Evolutionary conservation across 306 rosid genomes (phyloP).

Genomic region (Begonia loranthoides): DNA sequence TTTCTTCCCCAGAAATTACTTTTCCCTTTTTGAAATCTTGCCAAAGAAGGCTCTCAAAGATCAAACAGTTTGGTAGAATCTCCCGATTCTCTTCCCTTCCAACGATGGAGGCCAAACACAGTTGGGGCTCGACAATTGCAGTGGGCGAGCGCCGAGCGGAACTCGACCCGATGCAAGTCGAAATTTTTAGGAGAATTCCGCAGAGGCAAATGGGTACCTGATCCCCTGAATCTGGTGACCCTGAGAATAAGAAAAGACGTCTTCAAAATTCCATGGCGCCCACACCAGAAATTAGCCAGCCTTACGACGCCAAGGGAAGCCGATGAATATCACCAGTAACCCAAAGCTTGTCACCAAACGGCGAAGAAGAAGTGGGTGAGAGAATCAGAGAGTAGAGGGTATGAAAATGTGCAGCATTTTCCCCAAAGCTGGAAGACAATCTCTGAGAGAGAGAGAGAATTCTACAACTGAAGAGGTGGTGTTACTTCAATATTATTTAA

Average conservation of each 20-base stretch:
- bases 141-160: no score
- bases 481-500: no score
- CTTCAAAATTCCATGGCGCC: constrained; percentile 2
- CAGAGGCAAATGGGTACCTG: constrained; percentile 39
- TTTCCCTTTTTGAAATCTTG: constrained; percentile 13
- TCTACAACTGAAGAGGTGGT: background rate
- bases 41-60: constrained; percentile 3
- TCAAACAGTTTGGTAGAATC: constrained; percentile 1
- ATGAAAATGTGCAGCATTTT: constrained; percentile 5
- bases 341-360: constrained; percentile 16
- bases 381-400: constrained; percentile 15
- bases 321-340: constrained; percentile 41
- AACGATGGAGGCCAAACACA: no score
- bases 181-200: no score
- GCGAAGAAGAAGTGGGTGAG: constrained; percentile 13
- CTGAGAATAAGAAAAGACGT: no score
- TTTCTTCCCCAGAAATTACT: constrained; percentile 5
- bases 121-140: no score
- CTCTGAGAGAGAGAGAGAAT: background rate
- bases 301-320: constrained; percentile 28
- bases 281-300: constrained; percentile 16
- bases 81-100: background rate
- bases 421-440: constrained; percentile 5
- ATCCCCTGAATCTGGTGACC: constrained; percentile 8
- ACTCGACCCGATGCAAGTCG: no score